Evolutionary conservation across 345 rosid genomes (phyloP), one percentile per base, ranked within the genome.

Genomic region (Populus alba): DNA sequence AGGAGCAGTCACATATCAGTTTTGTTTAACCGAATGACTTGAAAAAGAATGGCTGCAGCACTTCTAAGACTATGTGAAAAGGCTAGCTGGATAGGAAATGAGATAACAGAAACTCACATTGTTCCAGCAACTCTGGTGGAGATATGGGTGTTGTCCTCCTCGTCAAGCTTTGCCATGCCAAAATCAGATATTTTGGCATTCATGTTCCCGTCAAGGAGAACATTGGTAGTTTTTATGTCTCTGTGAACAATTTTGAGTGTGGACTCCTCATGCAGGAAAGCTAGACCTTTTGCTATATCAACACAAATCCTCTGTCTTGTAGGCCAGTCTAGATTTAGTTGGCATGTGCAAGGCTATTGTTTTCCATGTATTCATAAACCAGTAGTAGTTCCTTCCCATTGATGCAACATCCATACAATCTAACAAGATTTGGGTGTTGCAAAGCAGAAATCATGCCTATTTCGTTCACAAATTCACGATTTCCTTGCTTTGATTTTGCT

Each of bases 361-460:
- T 90, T 71, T 86, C 84, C 81, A 90, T 65, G 86, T 86, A 90
- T 79, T 90, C 90, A 16, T 90, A 90, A 3, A 88, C 78, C 61
- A 90, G 68, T 83, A 90, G 73, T 49, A 90, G 77, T 72, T 90
- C 88, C 61, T 90, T 82, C 35, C 85, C 87, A 83, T 88, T 89
- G 12, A 88, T 83, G 8, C 89, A 88, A 65, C 76, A 55, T 20
- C 61, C 61, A 55, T 55, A 55, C 25, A 55, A 55, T 22, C 85
- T 87, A 57, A 88, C 89, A 57, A 90, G 87, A 83, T 88, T 86
- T 5, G 89, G 87, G 78, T 90, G 92, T 71, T 87, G 87, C 25
- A 90, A 76, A 81, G 88, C 88, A 2, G 94, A 88, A 57, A 90
- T 86, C 91, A 87, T 87, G 70, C 80, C 90, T n/a, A 88, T 90